phyloP scores from a whole-genome alignment of 495 filamentous ascomycete species.

The Letharia lupina region DNA sequence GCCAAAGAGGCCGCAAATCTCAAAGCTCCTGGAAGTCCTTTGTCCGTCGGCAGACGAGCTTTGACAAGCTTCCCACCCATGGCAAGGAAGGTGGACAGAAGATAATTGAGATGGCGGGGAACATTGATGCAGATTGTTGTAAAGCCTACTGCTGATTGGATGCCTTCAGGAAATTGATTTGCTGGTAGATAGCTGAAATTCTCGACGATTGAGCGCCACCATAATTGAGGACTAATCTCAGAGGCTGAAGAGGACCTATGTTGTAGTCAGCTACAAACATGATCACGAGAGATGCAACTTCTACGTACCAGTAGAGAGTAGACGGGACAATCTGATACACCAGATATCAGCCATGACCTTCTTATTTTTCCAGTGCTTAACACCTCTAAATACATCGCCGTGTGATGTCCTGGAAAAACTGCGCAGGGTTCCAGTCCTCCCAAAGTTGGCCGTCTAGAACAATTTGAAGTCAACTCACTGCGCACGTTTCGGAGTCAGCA shows the following conservation, averaged over 20 bases:
- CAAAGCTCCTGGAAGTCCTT: not conserved
- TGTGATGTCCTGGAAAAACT: not conserved
- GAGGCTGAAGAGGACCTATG: conserved; percentile 7
- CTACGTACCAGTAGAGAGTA: conserved; percentile 15
- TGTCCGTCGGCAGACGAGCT: conserved; percentile 8
- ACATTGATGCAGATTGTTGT: conserved; percentile 28
- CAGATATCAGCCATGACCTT: not conserved
- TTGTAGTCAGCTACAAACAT: not conserved
- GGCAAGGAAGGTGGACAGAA: conserved; percentile 17
- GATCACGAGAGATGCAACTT: not conserved
- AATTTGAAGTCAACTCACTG: not conserved
- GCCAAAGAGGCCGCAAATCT: not conserved
- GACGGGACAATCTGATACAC: conserved; percentile 16
- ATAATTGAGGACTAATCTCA: conserved; percentile 19
- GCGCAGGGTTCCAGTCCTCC: conserved; percentile 12
- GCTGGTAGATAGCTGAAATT: conserved; percentile 21
- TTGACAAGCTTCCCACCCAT: conserved; percentile 23
- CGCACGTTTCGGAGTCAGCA: too few species aligned
- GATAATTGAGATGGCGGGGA: conserved; percentile 27
- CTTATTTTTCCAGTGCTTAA: not conserved
- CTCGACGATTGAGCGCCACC: conserved; percentile 30
- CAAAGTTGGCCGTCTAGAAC: conserved; percentile 1
- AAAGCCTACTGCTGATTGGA: conserved; percentile 19
- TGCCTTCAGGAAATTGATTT: conserved; percentile 15
- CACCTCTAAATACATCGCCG: not conserved